A percentile compares a stretch with the other conserved stretches of the same genome.
These are phyloP conservation scores for Pseudonitzschia multiseries DNA, from an alignment of 108 stramenopile genomes.

Conservation along the genomic window DNA sequence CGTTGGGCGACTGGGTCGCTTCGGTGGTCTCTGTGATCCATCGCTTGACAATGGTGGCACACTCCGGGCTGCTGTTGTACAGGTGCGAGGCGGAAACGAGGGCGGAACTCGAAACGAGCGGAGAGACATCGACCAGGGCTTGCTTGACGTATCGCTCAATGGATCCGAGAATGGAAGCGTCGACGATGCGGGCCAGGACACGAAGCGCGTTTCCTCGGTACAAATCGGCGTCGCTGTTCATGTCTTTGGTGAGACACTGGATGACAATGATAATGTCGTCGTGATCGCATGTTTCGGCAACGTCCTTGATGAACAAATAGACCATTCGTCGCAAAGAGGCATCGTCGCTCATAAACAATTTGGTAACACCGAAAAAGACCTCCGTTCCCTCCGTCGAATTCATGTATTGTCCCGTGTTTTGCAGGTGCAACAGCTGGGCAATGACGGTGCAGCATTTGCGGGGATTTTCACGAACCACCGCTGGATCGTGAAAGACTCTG, in stretches of 20 bases:
- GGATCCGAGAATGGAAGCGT: conserved; percentile 97
- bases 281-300: conserved; percentile 96
- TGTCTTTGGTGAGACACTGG: conserved; percentile 97
- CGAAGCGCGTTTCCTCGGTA: conserved; percentile 98
- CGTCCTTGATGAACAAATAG: conserved; percentile 99
- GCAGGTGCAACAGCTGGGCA: conserved; percentile 93
- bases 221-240: conserved; percentile 97
- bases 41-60: conserved; percentile 80
- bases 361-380: conserved; percentile 99
- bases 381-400: conserved; percentile 83
- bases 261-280: conserved; percentile 99
- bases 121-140: conserved; percentile 96
- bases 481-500: conserved; percentile 94
- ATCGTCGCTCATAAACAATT: conserved; percentile 97
- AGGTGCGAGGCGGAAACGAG: conserved; percentile 89
- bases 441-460: conserved; percentile 98
- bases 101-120: conserved; percentile 94
- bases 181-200: conserved; percentile 95
- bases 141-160: conserved; percentile 99
- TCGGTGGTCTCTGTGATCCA: conserved; percentile 96
- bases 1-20: conserved; percentile 86
- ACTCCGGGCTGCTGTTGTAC: conserved; percentile 70
- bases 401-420: conserved; percentile 84
- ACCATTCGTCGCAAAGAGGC: conserved; percentile 86
- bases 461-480: conserved; percentile 93